Evolutionary conservation across 208 protist genomes (phyloP).

Genomic region (Leishmania amazonensis): DNA sequence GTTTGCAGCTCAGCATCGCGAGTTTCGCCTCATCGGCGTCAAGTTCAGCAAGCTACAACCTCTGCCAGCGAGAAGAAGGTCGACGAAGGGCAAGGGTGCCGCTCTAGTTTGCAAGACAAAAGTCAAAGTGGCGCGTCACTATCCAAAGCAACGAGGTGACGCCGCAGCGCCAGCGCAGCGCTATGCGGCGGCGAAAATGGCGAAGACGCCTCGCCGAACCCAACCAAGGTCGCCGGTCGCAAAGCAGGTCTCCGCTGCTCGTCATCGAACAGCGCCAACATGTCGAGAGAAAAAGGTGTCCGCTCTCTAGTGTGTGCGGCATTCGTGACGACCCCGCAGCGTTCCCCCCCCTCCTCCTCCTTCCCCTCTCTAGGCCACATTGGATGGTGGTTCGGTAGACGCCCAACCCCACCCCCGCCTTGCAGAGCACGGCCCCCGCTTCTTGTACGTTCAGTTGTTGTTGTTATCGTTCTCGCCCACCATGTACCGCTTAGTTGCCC

Average conservation of each 20-base stretch:
- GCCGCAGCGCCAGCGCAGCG: not conserved
- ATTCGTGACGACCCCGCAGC: not conserved
- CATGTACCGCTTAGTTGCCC: not conserved
- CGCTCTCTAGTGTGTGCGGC: not conserved
- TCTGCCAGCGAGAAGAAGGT: not conserved
- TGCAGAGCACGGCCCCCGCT: not conserved
- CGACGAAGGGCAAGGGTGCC: no score
- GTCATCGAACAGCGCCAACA: not conserved
- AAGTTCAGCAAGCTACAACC: conserved; percentile 36
- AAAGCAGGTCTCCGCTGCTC: not conserved
- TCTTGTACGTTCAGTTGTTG: not conserved
- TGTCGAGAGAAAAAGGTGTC: not conserved
- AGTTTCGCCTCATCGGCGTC: conserved; percentile 53
- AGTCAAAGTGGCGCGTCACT: no score
- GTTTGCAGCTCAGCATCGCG: conserved; percentile 16
- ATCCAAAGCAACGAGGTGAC: no score
- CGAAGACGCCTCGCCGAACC: not conserved
- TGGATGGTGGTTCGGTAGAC: not conserved
- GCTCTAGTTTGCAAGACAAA: no score
- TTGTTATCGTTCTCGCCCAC: not conserved
- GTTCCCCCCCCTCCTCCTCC: no score
- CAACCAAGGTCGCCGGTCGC: not conserved
- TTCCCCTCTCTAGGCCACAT: not conserved
- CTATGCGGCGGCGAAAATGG: not conserved
- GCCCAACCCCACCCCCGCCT: not conserved